Evolutionary conservation across 179 eudicot species (phyloP), one percentile per base, ranked within the genome.

Genomic region (Vitellaria paradoxa): DNA sequence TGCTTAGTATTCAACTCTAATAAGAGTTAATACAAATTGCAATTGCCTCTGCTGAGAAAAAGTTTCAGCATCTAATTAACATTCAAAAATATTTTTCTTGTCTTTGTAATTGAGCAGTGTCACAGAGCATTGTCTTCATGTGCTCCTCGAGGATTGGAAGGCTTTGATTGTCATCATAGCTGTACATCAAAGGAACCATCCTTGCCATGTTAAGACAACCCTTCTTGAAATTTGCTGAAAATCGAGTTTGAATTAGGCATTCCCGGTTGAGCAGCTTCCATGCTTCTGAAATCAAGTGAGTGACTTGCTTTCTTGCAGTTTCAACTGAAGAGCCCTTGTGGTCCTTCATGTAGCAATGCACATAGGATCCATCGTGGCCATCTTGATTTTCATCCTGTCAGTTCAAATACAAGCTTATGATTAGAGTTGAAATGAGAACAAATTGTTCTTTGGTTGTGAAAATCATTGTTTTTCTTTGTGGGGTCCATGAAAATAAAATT

Each of bases 201-300:
- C 85, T 81, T 15, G 89, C 85, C 21, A 75, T 15, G 61, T 88
- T 86, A 6, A 85, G 70, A 12, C 75, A 75, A 21, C 82, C 81
- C 9, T n/a, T 65, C 21, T 24, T 78, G 63, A 78, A 81, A 14
- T 70, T 70, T 52, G 68, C 17, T 4, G 86, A 73, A 56, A 76
- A 75, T 9, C 52, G 71, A 69, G 68, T 70, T 12, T 78, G 68
- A n/a, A 65, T 59, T 17, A 79, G 46, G 59, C 77, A 70, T 26
- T 64, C 79, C 66, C 70, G 47, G 82, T 87, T 83, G 68, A 87
- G 83, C 15, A 73, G 1, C n/a, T 76, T 85, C 90, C 88, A 85
- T 30, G 78, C 60, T 10, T 87, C 72, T 10, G 87, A 83, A 23
- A 85, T 85, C 85, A 77, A 70, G 2, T 55, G n/a, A 4, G 15